A percentile compares a stretch with the other conserved stretches of the same genome.
These are phyloP conservation scores for Cercospora zeae-maydis DNA, from an alignment of 2,329 filamentous ascomycete genomes.

Conservation along the genomic window DNA sequence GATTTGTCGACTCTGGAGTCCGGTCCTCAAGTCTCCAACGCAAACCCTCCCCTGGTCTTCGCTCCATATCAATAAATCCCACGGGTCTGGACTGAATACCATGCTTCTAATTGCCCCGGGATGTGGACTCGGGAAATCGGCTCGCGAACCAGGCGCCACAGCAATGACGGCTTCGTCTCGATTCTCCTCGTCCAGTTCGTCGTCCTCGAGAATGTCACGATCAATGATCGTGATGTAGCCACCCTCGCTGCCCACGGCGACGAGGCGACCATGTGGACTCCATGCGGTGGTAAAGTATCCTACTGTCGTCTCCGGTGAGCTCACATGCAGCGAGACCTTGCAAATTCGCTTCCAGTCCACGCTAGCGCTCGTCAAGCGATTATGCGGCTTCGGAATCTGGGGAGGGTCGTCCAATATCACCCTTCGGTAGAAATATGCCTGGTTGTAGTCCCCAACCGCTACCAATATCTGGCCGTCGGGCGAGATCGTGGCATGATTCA, in stretches of 20 bases:
- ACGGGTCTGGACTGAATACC: conserved; percentile 85
- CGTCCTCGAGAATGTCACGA: conserved; percentile 42
- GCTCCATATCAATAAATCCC: conserved; percentile 88
- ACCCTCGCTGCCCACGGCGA: conserved; percentile 76
- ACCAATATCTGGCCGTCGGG: conserved; percentile 78
- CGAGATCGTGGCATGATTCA: conserved; percentile 93
- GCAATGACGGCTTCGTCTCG: conserved; percentile 62
- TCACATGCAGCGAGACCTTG: conserved; percentile 43
- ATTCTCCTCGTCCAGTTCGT: conserved; percentile 39
- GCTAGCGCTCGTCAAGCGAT: conserved; percentile 34
- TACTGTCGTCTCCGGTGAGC: conserved; percentile 36
- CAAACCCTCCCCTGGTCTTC: conserved; percentile 78
- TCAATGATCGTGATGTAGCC: conserved; percentile 75
- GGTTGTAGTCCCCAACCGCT: conserved; percentile 83
- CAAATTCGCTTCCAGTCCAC: conserved; percentile 43
- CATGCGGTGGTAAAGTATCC: conserved; percentile 77
- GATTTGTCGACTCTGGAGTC: conserved; percentile 65
- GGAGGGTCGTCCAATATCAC: conserved; percentile 32
- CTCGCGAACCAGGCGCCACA: conserved; percentile 72
- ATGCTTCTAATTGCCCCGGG: conserved; percentile 83
- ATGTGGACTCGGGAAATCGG: conserved; percentile 50
- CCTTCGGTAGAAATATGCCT: conserved; percentile 75
- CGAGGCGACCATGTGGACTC: conserved; percentile 65
- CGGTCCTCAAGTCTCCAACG: conserved; percentile 67
- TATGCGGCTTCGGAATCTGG: conserved; percentile 39